Evolutionary conservation across 2,329 filamentous ascomycete genomes (phyloP), one percentile per base, ranked within the genome.

Genomic region (Hypoxylon sp.): DNA sequence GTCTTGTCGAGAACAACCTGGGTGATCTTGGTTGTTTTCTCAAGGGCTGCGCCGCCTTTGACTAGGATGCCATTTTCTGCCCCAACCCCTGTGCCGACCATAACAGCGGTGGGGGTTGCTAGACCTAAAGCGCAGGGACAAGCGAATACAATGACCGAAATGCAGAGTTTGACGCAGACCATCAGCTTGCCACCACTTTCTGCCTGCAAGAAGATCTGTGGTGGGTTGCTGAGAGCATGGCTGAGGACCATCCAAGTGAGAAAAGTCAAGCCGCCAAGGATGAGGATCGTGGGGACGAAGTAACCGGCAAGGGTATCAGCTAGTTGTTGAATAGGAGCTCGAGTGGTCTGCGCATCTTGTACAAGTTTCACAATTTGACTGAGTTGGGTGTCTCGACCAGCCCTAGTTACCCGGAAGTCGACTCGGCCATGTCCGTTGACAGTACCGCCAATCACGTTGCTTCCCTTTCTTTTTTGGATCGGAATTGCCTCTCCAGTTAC

Each of bases 341-440:
- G 85, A 42, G 86, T 93, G 2, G 93, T 97, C 71, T 99, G 94
- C 2, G 94, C 94, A 69, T 97, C 91, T 71, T 99, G 94, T 0
- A 99, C 94, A n/a, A 97, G 82, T 71, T 93, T 94, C 57, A 99
- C 94, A 60, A 99, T 99, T 72, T 97, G 94, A 72, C 91, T 96
- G 47, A 99, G 86, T 70, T 97, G 93, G 1, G 94, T 99, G 67
- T 99, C 93, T 56, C 92, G 88, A 37, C 94, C 94, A 25, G 93
- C 92, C 62, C 93, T 84, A 3, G 90, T 96, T 51, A 99, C 94
- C 31, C 89, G 86, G 71, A 97, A 94, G 69, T 97, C 94, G 27
- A 97, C 78, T 36, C 93, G 86, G 2, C 94, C 94, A 58, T 92
- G 88, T 16, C 92, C 91, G 68, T 99, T 99, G 66, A 99, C 93